phyloP scores from a whole-genome alignment of 371 early-diverging fungal genomes.

The Actinomortierella wolfii region DNA sequence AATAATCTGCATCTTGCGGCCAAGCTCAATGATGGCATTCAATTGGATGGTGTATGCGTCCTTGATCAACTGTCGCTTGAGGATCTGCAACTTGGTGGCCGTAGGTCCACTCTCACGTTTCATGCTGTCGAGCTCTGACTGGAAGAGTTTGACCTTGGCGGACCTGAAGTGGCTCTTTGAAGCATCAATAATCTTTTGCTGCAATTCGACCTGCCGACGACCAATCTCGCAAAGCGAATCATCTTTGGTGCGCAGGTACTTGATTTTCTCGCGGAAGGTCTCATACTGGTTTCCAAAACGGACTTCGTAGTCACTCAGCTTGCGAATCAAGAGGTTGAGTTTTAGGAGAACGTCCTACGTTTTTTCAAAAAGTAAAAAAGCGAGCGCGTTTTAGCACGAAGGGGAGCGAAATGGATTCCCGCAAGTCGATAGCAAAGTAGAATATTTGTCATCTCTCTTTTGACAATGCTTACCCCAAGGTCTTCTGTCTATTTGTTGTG shows the following conservation, averaged over 20 bases:
- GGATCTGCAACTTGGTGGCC: conserved; percentile 22
- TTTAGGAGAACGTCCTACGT: conserved; percentile 37
- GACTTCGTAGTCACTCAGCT: conserved; percentile 45
- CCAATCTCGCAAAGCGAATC: conserved; percentile 47
- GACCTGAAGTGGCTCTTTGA: conserved; percentile 31
- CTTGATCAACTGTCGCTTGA: conserved; percentile 42
- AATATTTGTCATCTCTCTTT: no score
- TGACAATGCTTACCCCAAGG: conserved; percentile 20
- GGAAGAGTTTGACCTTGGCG: conserved; percentile 27
- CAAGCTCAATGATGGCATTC: conserved; percentile 38
- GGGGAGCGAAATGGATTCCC: no score
- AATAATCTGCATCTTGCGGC: conserved; percentile 45
- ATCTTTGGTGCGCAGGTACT: conserved; percentile 44
- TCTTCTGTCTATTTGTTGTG: conserved; percentile 25
- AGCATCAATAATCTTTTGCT: conserved; percentile 33
- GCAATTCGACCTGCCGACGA: conserved; percentile 33
- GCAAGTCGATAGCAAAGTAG: no score
- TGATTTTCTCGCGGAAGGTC: conserved; percentile 41
- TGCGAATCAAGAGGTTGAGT: conserved; percentile 42
- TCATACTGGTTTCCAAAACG: conserved; percentile 41
- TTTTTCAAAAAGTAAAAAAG: background rate
- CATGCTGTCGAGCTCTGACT: conserved; percentile 37
- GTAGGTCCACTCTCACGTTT: conserved; percentile 27
- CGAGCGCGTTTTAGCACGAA: no score
- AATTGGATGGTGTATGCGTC: conserved; percentile 34